A percentile compares a stretch with the other conserved stretches of the same genome.
These are phyloP conservation scores for Grosmannia penicillata DNA, from an alignment of 2,329 filamentous ascomycete genomes.

Conservation along the genomic window DNA sequence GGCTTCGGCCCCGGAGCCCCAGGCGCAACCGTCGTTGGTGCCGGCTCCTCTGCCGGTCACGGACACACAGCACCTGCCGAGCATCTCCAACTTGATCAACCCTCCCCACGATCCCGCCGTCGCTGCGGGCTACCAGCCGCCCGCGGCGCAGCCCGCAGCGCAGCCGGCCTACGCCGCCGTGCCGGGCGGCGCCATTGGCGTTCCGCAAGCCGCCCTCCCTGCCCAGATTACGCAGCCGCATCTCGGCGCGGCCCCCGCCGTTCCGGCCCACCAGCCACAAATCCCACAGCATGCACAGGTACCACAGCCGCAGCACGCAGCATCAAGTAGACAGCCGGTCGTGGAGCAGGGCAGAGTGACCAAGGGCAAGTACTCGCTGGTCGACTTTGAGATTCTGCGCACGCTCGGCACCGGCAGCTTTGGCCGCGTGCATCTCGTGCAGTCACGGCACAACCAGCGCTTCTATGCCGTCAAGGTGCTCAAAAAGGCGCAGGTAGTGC, in stretches of 20 bases:
- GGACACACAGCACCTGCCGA: conserved; percentile 57
- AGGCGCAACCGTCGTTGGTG: conserved; percentile 14
- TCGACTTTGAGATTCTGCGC: conserved; percentile 77
- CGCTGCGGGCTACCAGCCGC: conserved; percentile 17
- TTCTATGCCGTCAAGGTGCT: conserved; percentile 98
- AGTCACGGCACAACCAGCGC: conserved; percentile 94
- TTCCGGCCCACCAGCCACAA: not conserved
- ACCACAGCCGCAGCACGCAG: conserved; percentile 19
- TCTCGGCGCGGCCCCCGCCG: too few relatives aligned
- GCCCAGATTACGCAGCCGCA: not conserved
- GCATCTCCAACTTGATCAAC: conserved; percentile 75
- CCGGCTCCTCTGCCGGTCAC: conserved; percentile 22
- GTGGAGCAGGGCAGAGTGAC: conserved; percentile 47
- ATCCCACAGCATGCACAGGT: conserved; percentile 17
- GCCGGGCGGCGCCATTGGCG: conserved; percentile 7
- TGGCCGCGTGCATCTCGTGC: conserved; percentile 87
- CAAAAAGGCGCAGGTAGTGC: conserved; percentile 96
- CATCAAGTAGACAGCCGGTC: conserved; percentile 10
- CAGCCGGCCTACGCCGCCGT: conserved; percentile 9
- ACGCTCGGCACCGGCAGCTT: conserved; percentile 96
- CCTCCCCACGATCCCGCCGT: conserved; percentile 32
- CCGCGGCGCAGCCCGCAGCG: conserved; percentile 1
- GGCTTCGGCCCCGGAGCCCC: conserved; percentile 17
- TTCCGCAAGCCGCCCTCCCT: not conserved
- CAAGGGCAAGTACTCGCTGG: conserved; percentile 92